Evolutionary conservation across 495 filamentous ascomycete species (phyloP), one percentile per base, ranked within the genome.

Genomic region (Trypethelium eluteriae): DNA sequence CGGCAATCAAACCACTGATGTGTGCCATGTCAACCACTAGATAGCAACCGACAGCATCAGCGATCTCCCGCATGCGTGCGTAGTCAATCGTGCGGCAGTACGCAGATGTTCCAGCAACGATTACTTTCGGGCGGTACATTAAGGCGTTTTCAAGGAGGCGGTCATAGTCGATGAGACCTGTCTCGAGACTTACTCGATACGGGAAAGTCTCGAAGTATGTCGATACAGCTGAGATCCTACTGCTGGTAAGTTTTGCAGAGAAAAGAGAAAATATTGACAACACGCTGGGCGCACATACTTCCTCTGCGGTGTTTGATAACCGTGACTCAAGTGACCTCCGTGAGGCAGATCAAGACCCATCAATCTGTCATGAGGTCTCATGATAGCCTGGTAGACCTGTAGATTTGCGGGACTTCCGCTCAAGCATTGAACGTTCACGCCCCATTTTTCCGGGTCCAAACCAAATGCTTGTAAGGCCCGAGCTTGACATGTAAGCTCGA

Each of bases 331-430:
- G 84, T 99, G 94, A 67, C 94, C 94, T 81, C 94, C 94, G 78
- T 99, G 94, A 70, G 94, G 94, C 64, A 99, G 84, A 75, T 99
- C 94, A 71, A 99, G 81, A 71, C 95, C 94, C 95, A 99, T 98
- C 70, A 99, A 80, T 70, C 94, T 85, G 70, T 97, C 94, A 76
- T 97, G 94, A 39, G 92, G 91, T 75, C 88, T 87, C 93, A 98
- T 97, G 75, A 99, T 88, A 68, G 94, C 94, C 83, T 98, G 95
- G 83, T 99, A 98, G 70, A 96, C 92, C 83, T 98, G 93, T 68
- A 99, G 80, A 80, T 99, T 99, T 79, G 94, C 94, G 67, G 94
- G 94, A 78, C 86, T 90, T 68, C 92, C 91, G 77, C 87, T 90
- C 77, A 99, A 79, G 76, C 89, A 92, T 81, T 99, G 94, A 63